A percentile compares a stretch with the other conserved stretches of the same genome.
These are phyloP conservation scores for Penicillium lagena DNA, from an alignment of 495 filamentous ascomycete species.

Conservation along the genomic window DNA sequence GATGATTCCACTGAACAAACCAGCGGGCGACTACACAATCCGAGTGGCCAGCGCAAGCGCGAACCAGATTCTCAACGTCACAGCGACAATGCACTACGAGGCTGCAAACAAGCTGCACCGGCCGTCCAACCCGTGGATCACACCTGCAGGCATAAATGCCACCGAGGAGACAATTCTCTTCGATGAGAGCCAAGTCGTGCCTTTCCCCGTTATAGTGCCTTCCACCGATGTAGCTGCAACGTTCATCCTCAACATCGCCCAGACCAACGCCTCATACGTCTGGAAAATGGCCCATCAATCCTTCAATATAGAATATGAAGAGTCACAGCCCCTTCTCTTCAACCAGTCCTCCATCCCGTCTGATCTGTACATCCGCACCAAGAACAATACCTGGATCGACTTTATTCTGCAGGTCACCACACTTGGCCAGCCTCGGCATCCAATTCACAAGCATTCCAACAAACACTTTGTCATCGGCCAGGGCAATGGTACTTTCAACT, in stretches of 20 bases:
- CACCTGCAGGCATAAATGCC: conserved; percentile 25
- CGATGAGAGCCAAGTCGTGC: conserved; percentile 26
- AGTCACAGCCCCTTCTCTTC: conserved; percentile 42
- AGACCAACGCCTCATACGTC: conserved; percentile 32
- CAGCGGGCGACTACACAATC: conserved; percentile 28
- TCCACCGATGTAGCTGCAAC: conserved; percentile 33
- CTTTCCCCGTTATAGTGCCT: conserved; percentile 36
- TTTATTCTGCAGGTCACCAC: conserved; percentile 38
- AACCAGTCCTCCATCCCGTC: conserved; percentile 27
- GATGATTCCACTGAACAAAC: conserved; percentile 27
- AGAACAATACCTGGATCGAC: conserved; percentile 52
- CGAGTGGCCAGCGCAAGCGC: conserved; percentile 24
- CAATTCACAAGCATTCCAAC: conserved; percentile 59
- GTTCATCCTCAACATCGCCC: conserved; percentile 26
- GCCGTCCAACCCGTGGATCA: conserved; percentile 32
- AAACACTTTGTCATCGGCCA: conserved; percentile 51
- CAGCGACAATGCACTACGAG: conserved; percentile 23
- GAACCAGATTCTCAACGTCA: conserved; percentile 31
- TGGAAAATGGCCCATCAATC: conserved; percentile 41
- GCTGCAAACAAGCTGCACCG: conserved; percentile 5
- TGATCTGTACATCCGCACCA: conserved; percentile 42
- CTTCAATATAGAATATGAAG: conserved; percentile 25
- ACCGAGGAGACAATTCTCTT: conserved; percentile 31
- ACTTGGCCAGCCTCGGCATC: conserved; percentile 39
- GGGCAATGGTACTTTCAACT: conserved; percentile 44